Base-by-base conservation (phyloP, 345 rosid genomes). In the Salix udensis region DNA sequence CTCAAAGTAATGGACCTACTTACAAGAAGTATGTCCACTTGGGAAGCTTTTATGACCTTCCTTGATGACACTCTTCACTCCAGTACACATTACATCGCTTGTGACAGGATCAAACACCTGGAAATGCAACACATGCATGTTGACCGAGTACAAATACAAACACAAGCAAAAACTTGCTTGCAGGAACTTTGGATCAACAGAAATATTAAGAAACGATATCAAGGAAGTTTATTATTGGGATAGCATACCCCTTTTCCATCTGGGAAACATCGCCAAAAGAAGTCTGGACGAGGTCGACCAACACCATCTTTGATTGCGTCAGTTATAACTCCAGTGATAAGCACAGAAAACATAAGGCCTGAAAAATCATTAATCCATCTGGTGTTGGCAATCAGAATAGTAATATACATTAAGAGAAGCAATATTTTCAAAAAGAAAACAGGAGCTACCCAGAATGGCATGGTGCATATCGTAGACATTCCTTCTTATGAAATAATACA, bases 21-120 rank as follows among this genome's bases (percentile, higher is more conserved):
- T 86, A 93, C 98, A 83, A 31, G 98, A 95, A 26, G 98, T 91
- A 79, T 95, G 98, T 3, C 98, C 98, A 53, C 98, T 93, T 30
- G 98, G 98, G 80, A 95, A 95, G 84, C 98, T 93, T 84, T 91
- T 95, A 77, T 95, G 94, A 34, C 98, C 98, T 81, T 93, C 98
- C 83, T 85, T 95, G 55, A 95, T 87, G 66, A 91, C 91, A 61
- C 40, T 73, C 83, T 89, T 91, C 48, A 82, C 66, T 78, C 97
- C 98, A 30, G 88, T 93, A 76, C 98, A 95, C 67, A 87, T 58
- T 74, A 93, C 98, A 81, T 84, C 65, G 73, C 76, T 81, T 18
- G 93, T 92, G 65, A 92, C 80, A 48, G 83, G 76, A 77, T 91
- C 84, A 85, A 83, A 94, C 67, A 84, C 81, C 98, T 92, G 82